Evolutionary conservation across 2,329 filamentous ascomycete species (phyloP).

Genomic region (Clonostachys rosea): DNA sequence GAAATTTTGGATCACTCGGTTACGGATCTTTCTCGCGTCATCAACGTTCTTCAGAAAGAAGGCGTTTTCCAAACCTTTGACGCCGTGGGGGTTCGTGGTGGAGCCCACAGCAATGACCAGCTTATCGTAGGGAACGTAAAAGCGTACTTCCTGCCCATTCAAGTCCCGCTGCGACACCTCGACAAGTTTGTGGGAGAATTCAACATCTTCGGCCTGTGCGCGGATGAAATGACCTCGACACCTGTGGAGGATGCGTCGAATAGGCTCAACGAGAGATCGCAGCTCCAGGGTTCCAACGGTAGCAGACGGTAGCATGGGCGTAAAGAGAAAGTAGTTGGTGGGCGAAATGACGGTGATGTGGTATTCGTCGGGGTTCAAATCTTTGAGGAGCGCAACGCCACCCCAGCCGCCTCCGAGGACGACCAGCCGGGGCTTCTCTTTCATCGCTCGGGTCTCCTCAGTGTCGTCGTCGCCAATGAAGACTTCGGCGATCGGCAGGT

Average conservation of each 20-base stretch:
- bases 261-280: conserved; percentile 86
- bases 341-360: conserved; percentile 94
- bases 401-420: conserved; percentile 95
- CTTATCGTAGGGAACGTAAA: conserved; percentile 98
- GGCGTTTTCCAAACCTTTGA: conserved; percentile 90
- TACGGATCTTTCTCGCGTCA: conserved; percentile 85
- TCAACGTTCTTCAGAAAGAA: conserved; percentile 94
- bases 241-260: conserved; percentile 74
- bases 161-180: conserved; percentile 74
- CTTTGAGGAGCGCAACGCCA: conserved; percentile 85
- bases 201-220: conserved; percentile 80
- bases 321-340: conserved; percentile 96
- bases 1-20: conserved; percentile 82
- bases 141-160: conserved; percentile 68
- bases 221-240: conserved; percentile 87
- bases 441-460: conserved; percentile 63
- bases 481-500: conserved; percentile 84
- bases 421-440: conserved; percentile 88
- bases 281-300: conserved; percentile 94
- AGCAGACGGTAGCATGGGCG: conserved; percentile 93
- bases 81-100: conserved; percentile 89
- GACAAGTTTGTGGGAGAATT: conserved; percentile 86
- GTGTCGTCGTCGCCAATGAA: conserved; percentile 86
- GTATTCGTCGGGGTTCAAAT: conserved; percentile 84
- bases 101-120: conserved; percentile 89